phyloP scores from a whole-genome alignment of 2,329 filamentous ascomycete genomes.

The Emydomyces testavorans region DNA sequence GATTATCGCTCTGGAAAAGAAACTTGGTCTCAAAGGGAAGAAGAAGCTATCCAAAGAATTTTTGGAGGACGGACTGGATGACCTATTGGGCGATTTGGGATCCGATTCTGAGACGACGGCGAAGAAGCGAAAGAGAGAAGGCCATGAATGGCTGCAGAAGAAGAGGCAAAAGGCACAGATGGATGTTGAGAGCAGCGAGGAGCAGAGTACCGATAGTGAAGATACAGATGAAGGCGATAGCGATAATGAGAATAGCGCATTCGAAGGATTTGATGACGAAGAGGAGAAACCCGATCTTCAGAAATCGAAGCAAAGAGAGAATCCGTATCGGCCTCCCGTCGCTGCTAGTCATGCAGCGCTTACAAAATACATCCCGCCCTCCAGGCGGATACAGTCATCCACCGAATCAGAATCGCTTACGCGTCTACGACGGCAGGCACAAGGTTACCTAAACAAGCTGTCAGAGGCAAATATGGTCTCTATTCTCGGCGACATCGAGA shows the following conservation, averaged over 20 bases:
- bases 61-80: constrained; percentile 70
- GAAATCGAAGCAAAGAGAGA: constrained; percentile 51
- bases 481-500: constrained; percentile 70
- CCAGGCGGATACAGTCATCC: constrained; percentile 53
- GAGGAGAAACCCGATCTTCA: constrained; percentile 16
- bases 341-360: constrained; percentile 23
- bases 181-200: constrained; percentile 23
- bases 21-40: constrained; percentile 62
- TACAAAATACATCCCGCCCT: constrained; percentile 80
- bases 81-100: constrained; percentile 59
- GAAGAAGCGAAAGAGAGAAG: constrained; percentile 51
- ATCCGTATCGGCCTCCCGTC: constrained; percentile 73
- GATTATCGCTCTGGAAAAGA: constrained; percentile 77
- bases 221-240: constrained; percentile 19
- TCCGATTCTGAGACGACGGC: constrained; percentile 42
- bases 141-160: constrained; percentile 47
- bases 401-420: constrained; percentile 56
- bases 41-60: constrained; percentile 64
- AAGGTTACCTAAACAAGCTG: constrained; percentile 83
- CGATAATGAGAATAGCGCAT: constrained; percentile 30
- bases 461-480: constrained; percentile 82
- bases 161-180: constrained; percentile 46
- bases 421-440: constrained; percentile 64
- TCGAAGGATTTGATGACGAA: constrained; percentile 30
- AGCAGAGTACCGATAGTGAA: constrained; percentile 23